Evolutionary conservation across 768 basidiomycete genomes (phyloP).

Genomic region (Auricularia cornea): DNA sequence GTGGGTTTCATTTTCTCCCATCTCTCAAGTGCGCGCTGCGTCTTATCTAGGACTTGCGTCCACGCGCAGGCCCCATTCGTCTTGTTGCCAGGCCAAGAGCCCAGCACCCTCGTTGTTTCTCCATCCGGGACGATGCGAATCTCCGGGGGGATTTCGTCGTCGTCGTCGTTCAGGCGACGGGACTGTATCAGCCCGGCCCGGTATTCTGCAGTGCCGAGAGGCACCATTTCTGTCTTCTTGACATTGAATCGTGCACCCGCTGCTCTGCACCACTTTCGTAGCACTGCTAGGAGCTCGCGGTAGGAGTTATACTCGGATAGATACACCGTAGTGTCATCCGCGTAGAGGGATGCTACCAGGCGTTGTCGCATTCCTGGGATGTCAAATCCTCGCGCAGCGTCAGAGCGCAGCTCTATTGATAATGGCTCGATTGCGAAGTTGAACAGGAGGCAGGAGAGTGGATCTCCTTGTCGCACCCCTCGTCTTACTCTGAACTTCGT

Average conservation of each 20-base stretch:
- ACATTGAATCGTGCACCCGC: constrained; percentile 35
- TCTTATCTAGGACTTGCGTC: constrained; percentile 21
- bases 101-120: constrained; percentile 22
- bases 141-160: constrained; percentile 8
- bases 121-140: constrained; percentile 25
- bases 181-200: constrained; percentile 7
- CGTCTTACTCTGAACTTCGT: constrained; percentile 4
- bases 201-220: constrained; percentile 19
- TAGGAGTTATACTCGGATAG: constrained; percentile 24
- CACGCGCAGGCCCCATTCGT: constrained; percentile 16
- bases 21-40: constrained; percentile 10
- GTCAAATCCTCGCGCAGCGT: constrained; percentile 12
- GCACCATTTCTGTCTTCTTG: constrained; percentile 32
- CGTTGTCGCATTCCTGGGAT: constrained; percentile 8
- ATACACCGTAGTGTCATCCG: constrained; percentile 34
- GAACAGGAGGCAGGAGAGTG: constrained; percentile 15
- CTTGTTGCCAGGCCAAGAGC: constrained; percentile 25
- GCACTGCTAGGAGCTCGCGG: constrained; percentile 17
- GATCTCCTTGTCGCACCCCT: constrained; percentile 17
- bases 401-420: constrained; percentile 4
- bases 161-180: not conserved
- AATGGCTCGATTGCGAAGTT: constrained; percentile 16
- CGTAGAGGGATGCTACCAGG: constrained; percentile 20
- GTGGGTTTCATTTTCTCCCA: constrained; percentile 26
- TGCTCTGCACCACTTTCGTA: constrained; percentile 31